Evolutionary conservation across 345 rosid genomes (phyloP).

Genomic region (Euclidium syriacum): DNA sequence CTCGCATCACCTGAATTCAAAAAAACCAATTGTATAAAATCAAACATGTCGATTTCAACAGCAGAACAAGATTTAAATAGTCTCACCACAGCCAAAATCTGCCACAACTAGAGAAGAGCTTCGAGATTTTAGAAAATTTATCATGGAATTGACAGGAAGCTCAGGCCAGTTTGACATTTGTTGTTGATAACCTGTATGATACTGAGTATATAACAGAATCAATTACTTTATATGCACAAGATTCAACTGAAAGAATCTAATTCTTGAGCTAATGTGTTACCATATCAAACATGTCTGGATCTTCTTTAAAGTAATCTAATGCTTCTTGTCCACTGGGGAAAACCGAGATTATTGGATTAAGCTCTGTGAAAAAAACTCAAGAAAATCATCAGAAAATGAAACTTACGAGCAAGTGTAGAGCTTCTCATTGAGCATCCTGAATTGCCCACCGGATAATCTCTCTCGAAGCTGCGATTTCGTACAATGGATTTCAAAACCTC

Average conservation of each 20-base stretch:
- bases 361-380: background rate
- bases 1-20: constrained; percentile 67
- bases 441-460: constrained; percentile 61
- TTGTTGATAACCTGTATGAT: constrained; percentile 91
- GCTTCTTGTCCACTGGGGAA: constrained; percentile 79
- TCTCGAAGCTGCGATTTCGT: constrained; percentile 57
- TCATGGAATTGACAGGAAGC: constrained; percentile 70
- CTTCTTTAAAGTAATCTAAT: constrained; percentile 61
- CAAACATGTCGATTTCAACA: background rate
- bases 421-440: constrained; percentile 91
- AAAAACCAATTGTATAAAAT: background rate
- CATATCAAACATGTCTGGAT: constrained; percentile 76
- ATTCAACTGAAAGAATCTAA: background rate
- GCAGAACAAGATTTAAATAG: background rate
- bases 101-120: constrained; percentile 81
- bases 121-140: constrained; percentile 54
- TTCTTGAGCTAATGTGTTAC: constrained; percentile 31
- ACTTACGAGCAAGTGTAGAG: constrained; percentile 87
- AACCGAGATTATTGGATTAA: background rate
- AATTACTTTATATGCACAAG: background rate
- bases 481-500: background rate
- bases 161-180: constrained; percentile 98
- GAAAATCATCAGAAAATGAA: background rate
- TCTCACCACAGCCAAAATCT: constrained; percentile 97
- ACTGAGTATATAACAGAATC: constrained; percentile 39